Conservation (phyloP, 352 stramenopile genomes). For the Phytopythium boreale region DNA sequence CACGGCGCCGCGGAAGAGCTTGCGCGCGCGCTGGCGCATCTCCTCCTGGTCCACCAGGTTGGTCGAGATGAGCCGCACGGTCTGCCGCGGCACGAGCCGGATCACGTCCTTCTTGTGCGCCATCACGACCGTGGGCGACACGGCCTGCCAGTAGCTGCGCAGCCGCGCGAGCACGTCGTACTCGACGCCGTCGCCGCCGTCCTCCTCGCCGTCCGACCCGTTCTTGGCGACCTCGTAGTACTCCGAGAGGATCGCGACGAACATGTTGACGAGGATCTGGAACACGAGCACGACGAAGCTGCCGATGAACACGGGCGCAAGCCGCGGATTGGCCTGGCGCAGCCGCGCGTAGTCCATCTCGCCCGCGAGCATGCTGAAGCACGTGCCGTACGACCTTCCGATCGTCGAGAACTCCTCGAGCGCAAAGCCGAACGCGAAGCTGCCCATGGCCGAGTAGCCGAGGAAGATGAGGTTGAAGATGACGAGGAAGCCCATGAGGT, state of each 20-base stretch:
- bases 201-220: conserved; percentile 51
- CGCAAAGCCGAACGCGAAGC: conserved; percentile 79
- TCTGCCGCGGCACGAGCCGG: conserved; percentile 61
- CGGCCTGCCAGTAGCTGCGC: conserved; percentile 71
- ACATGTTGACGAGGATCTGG: conserved; percentile 89
- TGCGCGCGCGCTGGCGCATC: conserved; percentile 71
- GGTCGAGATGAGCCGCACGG: conserved; percentile 83
- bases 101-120: conserved; percentile 77
- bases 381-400: conserved; percentile 76
- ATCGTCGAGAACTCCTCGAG: conserved; percentile 85
- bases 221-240: conserved; percentile 87
- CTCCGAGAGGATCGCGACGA: conserved; percentile 86
- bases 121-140: conserved; percentile 72
- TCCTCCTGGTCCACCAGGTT: conserved; percentile 87
- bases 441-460: conserved; percentile 83
- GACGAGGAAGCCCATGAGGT: conserved; percentile 87
- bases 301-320: conserved; percentile 79
- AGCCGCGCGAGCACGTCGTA: conserved; percentile 85
- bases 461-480: conserved; percentile 89
- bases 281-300: conserved; percentile 87
- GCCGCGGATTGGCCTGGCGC: conserved; percentile 71
- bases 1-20: conserved; percentile 80
- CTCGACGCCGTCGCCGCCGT: conserved; percentile 60
- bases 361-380: conserved; percentile 85
- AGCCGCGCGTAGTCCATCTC: conserved; percentile 80